Evolutionary conservation across 208 protist species (phyloP).

Genomic region (Wallacemonas sp.): DNA sequence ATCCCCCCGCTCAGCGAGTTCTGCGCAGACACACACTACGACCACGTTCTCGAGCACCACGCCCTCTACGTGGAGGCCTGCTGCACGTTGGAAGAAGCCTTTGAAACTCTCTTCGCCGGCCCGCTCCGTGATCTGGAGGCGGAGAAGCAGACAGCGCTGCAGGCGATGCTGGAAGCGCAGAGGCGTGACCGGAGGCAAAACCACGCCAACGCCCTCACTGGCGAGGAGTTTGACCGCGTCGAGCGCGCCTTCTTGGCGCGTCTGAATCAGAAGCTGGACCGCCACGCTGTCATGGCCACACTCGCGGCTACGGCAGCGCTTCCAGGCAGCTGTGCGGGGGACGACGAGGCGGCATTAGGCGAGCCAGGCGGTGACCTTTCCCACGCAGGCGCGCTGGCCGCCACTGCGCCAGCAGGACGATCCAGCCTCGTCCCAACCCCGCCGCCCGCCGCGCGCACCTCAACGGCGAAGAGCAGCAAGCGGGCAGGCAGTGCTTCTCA

Average conservation of each 20-base stretch:
- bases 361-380: not conserved
- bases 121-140: conserved; percentile 20
- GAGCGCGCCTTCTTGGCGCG: conserved; percentile 55
- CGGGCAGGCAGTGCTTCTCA: not conserved
- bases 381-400: not conserved
- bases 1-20: conserved; percentile 64
- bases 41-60: conserved; percentile 21
- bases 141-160: conserved; percentile 19
- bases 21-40: conserved; percentile 32
- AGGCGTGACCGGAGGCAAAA: conserved; percentile 24
- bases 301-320: not conserved
- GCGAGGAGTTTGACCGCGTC: conserved; percentile 44
- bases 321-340: not conserved
- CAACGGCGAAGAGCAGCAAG: not conserved
- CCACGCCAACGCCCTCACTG: conserved; percentile 37
- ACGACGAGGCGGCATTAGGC: not conserved
- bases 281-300: conserved; percentile 17
- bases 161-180: conserved; percentile 14
- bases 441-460: not conserved
- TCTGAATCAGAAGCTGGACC: conserved; percentile 32
- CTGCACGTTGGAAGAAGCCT: conserved; percentile 17
- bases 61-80: conserved; percentile 36
- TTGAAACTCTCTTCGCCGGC: conserved; percentile 19
- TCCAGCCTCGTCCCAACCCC: not conserved
- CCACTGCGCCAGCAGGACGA: not conserved